Evolutionary conservation across 768 basidiomycete genomes (phyloP).

Genomic region (Sarcodon aspratus): DNA sequence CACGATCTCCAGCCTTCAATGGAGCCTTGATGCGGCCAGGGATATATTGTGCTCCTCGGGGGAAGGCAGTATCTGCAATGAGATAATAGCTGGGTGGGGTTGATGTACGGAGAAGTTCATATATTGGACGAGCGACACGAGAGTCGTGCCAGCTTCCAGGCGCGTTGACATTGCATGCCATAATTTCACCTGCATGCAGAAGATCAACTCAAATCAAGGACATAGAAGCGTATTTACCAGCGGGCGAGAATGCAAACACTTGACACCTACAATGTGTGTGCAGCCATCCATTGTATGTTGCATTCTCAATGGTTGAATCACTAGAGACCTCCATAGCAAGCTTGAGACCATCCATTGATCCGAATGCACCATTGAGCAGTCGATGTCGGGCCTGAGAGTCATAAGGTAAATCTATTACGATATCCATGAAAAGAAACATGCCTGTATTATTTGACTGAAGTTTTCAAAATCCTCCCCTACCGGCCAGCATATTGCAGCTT

Average conservation of each 20-base stretch:
- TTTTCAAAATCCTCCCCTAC: conserved; percentile 22
- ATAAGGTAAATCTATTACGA: too few relatives aligned
- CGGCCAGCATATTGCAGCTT: conserved; percentile 20
- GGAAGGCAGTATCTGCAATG: conserved; percentile 36
- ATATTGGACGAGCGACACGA: conserved; percentile 27
- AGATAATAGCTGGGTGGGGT: conserved; percentile 32
- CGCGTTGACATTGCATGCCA: conserved; percentile 23
- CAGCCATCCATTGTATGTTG: conserved; percentile 34
- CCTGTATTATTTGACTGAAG: conserved; percentile 18
- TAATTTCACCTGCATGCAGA: conserved; percentile 20
- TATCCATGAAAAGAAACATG: too few relatives aligned
- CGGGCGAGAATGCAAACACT: conserved; percentile 25
- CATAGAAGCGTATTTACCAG: conserved; percentile 9
- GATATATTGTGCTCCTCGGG: too few relatives aligned
- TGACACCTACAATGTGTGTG: conserved; percentile 26
- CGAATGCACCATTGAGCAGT: conserved; percentile 26
- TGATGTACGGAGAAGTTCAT: conserved; percentile 17
- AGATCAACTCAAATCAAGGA: neutral
- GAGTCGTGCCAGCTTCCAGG: conserved; percentile 42
- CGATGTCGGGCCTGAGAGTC: too few relatives aligned
- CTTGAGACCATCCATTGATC: conserved; percentile 29
- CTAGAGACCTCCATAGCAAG: conserved; percentile 23
- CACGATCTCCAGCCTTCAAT: too few relatives aligned
- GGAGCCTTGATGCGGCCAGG: too few relatives aligned
- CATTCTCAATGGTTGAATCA: conserved; percentile 32